phyloP scores from a whole-genome alignment of 1,284 basidiomycete genomes.

The Cryptococcus neoformans region DNA sequence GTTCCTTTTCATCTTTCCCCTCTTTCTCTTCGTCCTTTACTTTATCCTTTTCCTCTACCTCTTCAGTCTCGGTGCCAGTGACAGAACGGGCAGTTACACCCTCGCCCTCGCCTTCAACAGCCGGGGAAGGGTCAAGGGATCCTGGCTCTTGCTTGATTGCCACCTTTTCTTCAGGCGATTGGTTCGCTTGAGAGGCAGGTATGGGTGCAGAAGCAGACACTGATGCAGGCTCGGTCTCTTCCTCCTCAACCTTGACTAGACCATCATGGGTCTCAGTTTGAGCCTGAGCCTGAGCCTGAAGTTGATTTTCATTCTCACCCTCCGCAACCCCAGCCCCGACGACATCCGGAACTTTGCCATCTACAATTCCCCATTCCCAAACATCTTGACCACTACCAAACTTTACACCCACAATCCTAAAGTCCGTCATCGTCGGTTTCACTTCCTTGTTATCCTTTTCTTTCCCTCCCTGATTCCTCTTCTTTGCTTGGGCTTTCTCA shows the following conservation, averaged over 20 bases:
- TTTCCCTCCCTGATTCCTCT: constrained; percentile 22
- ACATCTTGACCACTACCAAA: constrained; percentile 52
- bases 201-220: background rate
- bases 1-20: background rate
- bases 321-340: constrained; percentile 15
- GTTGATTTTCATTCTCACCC: constrained; percentile 9
- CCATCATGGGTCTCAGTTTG: background rate
- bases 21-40: background rate
- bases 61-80: background rate
- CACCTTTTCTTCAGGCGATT: background rate
- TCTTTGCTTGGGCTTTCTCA: constrained; percentile 2
- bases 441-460: constrained; percentile 54
- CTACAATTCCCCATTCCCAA: constrained; percentile 51
- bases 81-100: background rate
- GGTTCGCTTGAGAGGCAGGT: background rate
- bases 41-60: background rate
- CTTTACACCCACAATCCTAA: constrained; percentile 87
- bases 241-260: background rate
- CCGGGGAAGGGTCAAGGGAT: background rate
- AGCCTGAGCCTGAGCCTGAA: background rate
- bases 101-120: background rate
- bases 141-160: background rate
- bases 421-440: constrained; percentile 84
- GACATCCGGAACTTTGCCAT: constrained; percentile 19
- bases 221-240: background rate